Conservation (phyloP, 176 grass and related monocot genomes). For the Musa acuminata region DNA sequence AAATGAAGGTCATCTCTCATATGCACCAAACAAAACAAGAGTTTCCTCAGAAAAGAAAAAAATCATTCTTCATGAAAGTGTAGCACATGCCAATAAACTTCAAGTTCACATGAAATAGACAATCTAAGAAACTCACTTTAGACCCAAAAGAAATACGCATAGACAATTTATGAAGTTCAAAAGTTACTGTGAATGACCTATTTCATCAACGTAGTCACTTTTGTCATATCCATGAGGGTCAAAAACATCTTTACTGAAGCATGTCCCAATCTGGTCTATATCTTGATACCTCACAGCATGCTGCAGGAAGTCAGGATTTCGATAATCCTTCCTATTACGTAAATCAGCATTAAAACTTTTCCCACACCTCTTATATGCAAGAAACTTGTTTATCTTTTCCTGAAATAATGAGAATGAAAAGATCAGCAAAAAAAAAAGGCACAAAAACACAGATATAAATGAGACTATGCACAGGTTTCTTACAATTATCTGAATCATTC, state of each 20-base stretch:
- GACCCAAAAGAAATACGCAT: background rate
- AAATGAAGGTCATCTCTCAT: background rate
- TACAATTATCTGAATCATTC: background rate
- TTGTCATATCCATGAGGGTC: slow-evolving; percentile 77
- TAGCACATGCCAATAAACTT: background rate
- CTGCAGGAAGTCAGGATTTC: slow-evolving; percentile 93
- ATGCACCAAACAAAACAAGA: background rate
- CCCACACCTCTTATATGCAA: slow-evolving; percentile 52
- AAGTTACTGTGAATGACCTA: slow-evolving; percentile 37
- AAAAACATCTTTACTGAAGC: slow-evolving; percentile 94
- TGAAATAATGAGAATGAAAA: slow-evolving; percentile 22
- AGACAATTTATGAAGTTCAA: background rate
- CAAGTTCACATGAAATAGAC: background rate
- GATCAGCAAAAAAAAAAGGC: background rate
- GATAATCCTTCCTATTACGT: slow-evolving; percentile 87
- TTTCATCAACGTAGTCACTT: slow-evolving; percentile 78
- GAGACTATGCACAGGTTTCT: background rate
- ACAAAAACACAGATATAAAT: background rate
- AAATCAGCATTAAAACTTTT: slow-evolving; percentile 98
- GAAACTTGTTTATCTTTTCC: slow-evolving; percentile 82
- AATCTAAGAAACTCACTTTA: background rate
- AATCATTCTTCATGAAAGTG: background rate
- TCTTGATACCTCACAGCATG: slow-evolving; percentile 98
- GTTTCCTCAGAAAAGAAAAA: background rate
- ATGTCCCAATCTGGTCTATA: slow-evolving; percentile 87